These are phyloP conservation scores for Paspalum notatum DNA, from an alignment of 176 grass and related monocot genomes.

Conservation along the genomic window DNA sequence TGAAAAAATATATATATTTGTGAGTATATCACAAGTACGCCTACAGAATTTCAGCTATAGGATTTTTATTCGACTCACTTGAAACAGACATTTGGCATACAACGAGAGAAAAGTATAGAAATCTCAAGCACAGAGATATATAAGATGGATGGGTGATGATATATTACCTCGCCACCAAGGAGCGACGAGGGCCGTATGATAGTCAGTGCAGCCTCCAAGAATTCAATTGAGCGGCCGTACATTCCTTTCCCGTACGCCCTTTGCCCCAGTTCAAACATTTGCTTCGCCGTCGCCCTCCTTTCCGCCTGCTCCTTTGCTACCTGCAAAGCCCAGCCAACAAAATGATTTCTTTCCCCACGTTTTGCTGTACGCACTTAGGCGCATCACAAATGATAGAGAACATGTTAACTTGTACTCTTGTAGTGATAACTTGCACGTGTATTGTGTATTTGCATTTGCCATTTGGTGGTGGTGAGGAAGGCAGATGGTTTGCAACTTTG, in stretches of 20 bases:
- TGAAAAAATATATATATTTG: conserved; percentile 34
- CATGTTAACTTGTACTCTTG: background rate
- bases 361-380: background rate
- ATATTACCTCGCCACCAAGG: conserved; percentile 86
- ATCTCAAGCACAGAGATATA: background rate
- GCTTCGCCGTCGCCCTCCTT: conserved; percentile 70
- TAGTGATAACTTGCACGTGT: background rate
- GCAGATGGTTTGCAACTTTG: background rate
- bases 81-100: background rate
- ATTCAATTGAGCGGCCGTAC: conserved; percentile 89
- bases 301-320: conserved; percentile 92
- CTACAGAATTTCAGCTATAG: background rate
- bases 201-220: conserved; percentile 85
- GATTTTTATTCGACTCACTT: background rate
- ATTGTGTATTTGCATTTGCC: background rate
- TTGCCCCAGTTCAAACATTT: conserved; percentile 96
- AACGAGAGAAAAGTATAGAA: background rate
- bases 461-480: background rate
- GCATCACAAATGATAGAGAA: background rate
- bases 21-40: background rate
- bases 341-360: background rate
- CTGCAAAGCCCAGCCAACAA: conserved; percentile 37
- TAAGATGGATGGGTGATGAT: background rate
- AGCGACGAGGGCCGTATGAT: conserved; percentile 77
- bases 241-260: conserved; percentile 89